These are phyloP conservation scores for Rhizomucor miehei DNA, from an alignment of 371 early-diverging fungal genomes.

Conservation along the genomic window DNA sequence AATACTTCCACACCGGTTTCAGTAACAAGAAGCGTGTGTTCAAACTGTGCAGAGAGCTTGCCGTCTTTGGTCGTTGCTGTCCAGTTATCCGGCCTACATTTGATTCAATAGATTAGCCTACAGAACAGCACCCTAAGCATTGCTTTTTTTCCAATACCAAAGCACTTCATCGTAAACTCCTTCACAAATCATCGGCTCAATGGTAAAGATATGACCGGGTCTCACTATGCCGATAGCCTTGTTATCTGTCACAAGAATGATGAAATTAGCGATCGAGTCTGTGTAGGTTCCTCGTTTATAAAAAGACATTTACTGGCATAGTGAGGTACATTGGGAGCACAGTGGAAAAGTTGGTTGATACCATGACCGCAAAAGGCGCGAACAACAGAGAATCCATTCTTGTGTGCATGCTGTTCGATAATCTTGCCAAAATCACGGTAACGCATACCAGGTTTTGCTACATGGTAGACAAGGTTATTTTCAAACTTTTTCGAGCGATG, in stretches of 20 bases:
- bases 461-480: not conserved
- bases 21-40: constrained; percentile 95
- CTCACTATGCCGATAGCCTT: constrained; percentile 93
- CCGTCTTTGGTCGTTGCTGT: constrained; percentile 92
- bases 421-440: constrained; percentile 91
- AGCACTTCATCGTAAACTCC: constrained; percentile 51
- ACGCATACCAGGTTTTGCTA: constrained; percentile 86
- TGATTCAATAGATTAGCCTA: not conserved
- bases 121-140: not conserved
- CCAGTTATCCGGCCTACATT: constrained; percentile 84
- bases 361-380: constrained; percentile 94
- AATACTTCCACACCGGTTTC: constrained; percentile 92
- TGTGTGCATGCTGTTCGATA: constrained; percentile 83
- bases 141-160: constrained; percentile 25
- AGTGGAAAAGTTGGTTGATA: constrained; percentile 83
- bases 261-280: not conserved
- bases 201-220: constrained; percentile 94
- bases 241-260: constrained; percentile 57
- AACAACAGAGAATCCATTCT: constrained; percentile 88
- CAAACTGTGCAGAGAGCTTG: constrained; percentile 96
- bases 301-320: constrained; percentile 67
- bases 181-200: constrained; percentile 97
- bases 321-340: constrained; percentile 88
- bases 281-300: not conserved
- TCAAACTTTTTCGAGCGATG: constrained; percentile 18